Conservation (phyloP, 2,329 filamentous ascomycete species). For the Fusarium buxicola region DNA sequence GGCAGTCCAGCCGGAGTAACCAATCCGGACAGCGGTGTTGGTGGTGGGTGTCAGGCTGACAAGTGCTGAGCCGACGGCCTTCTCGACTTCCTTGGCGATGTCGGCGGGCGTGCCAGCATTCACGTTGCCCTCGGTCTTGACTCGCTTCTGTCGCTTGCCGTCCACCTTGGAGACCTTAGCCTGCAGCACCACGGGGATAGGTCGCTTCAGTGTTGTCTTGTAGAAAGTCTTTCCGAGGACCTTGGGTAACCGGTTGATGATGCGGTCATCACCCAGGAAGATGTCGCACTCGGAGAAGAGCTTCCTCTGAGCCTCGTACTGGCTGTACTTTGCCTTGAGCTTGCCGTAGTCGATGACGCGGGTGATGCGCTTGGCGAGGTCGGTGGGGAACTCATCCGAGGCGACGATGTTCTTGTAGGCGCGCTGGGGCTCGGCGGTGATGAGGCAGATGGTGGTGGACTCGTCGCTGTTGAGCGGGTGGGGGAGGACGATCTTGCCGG, state of each 20-base stretch:
- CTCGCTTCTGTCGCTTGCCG: constrained; percentile 67
- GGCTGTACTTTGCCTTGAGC: constrained; percentile 83
- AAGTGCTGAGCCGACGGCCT: constrained; percentile 79
- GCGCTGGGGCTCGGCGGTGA: constrained; percentile 84
- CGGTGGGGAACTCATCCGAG: constrained; percentile 75
- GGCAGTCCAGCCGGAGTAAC: constrained; percentile 77
- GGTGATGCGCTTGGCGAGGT: constrained; percentile 74
- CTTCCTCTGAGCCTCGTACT: constrained; percentile 88
- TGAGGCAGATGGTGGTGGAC: constrained; percentile 82
- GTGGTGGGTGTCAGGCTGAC: constrained; percentile 83
- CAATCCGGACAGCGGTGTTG: constrained; percentile 84
- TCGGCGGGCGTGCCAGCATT: constrained; percentile 68
- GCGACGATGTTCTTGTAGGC: constrained; percentile 90
- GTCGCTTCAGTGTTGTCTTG: constrained; percentile 83
- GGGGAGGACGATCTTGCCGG: constrained; percentile 82
- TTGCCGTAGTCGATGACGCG: constrained; percentile 86
- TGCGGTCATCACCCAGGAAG: constrained; percentile 92
- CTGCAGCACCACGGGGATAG: constrained; percentile 82
- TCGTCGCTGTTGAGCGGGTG: constrained; percentile 77
- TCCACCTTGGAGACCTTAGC: constrained; percentile 71
- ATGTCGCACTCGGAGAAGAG: constrained; percentile 88
- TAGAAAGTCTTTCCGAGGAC: constrained; percentile 94
- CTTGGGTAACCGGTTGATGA: constrained; percentile 78
- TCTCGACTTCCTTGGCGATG: constrained; percentile 84
- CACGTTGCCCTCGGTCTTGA: constrained; percentile 56